Base-by-base conservation (phyloP, 805 yeast genomes). In the Tetrapisispora namnaoensis region DNA sequence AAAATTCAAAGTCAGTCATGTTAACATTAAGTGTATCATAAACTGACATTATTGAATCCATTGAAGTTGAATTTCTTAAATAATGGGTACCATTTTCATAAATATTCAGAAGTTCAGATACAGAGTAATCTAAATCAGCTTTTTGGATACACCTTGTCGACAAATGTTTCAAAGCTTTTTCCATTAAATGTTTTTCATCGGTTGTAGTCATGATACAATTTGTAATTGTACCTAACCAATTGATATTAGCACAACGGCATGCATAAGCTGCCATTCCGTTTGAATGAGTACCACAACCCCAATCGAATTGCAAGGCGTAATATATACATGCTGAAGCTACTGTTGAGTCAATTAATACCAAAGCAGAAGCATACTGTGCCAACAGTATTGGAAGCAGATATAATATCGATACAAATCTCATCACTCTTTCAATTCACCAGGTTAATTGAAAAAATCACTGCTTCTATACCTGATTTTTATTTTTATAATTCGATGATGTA, bases 221-320 rank as follows among this genome's bases (percentile, higher is more conserved):
- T 1, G 77, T 63, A 1, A 73, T 65, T 0, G 75, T 65, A 1
- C 75, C 76, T 21, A 73, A 49, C 76, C 76, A 74, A 38, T 71
- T 66, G 21, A 62, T 50, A 53, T 72, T 72, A 4, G 55, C 53
- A 54, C 78, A 74, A 18, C 72, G 68, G 46, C 78, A 74, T 2
- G 50, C 55, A 50, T 67, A 72, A 1, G 66, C 59, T 4, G 52
- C 56, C 54, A 62, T 67, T 30, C 63, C 63, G 46, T 66, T 66
- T 1, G 66, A 58, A 8, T 65, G 63, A 9, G 69, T 49, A 28
- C 57, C 53, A 52, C 78, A 74, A 1, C 73, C 75, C 77, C 77
- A 74, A 47, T 72, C 70, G 44, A 62, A 65, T 30, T 58, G 59
- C 42, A 61, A 57, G 53, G 70, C 58, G 49, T 71, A 70, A 53